phyloP scores from a whole-genome alignment of 148 eudicot genomes.

The Rhododendron molle region DNA sequence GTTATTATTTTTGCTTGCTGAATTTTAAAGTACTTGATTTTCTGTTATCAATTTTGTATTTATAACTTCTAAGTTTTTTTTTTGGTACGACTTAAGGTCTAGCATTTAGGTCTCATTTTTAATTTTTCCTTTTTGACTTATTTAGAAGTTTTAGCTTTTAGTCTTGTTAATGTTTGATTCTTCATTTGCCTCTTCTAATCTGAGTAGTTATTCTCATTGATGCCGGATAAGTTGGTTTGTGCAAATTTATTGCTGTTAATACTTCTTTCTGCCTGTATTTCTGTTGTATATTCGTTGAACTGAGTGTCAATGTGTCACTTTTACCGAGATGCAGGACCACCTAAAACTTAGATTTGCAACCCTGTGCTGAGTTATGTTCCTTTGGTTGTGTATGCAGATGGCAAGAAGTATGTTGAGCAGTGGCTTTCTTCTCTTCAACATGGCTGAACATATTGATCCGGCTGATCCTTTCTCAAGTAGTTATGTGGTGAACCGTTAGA shows the following conservation, averaged over 20 bases:
- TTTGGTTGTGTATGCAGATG: slow-evolving; percentile 31
- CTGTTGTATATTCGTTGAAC: neutral
- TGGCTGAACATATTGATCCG: slow-evolving; percentile 20
- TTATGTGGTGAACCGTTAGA: slow-evolving; percentile 5
- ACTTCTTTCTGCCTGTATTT: neutral
- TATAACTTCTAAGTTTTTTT: neutral
- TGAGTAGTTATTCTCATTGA: neutral
- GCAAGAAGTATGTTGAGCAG: slow-evolving; percentile 38
- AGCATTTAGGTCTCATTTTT: neutral
- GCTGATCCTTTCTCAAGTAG: slow-evolving; percentile 8
- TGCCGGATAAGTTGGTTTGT: neutral
- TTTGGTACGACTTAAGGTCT: neutral
- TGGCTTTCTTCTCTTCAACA: slow-evolving; percentile 49
- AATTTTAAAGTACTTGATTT: neutral
- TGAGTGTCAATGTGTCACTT: neutral
- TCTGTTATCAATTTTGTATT: neutral
- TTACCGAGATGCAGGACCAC: neutral
- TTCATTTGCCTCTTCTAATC: neutral
- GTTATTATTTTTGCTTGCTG: neutral
- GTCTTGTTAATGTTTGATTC: neutral
- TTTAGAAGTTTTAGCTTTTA: neutral
- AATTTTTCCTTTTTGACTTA: neutral
- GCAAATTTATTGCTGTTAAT: neutral
- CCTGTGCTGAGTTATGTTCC: slow-evolving; percentile 10
- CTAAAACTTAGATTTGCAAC: neutral